Conservation (phyloP, 2,329 filamentous ascomycete genomes). For the Neoarthrinium moseri region DNA sequence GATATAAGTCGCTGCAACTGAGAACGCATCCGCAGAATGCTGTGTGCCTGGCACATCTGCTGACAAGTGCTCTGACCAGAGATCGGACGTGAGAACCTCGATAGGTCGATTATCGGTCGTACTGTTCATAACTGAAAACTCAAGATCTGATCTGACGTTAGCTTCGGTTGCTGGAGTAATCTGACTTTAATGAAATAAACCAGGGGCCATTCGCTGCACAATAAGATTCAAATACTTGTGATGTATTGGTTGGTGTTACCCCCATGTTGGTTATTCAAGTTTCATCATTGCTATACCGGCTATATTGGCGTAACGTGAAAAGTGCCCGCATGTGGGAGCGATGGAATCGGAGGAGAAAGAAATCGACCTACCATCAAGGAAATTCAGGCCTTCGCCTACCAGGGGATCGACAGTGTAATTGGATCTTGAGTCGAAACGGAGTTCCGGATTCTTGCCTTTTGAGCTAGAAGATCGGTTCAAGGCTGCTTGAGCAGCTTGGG, state of each 20-base stretch:
- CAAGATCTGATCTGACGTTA: slow-evolving; percentile 38
- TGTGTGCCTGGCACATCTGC: slow-evolving; percentile 25
- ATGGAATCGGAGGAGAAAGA: too few relatives aligned
- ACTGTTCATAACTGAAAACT: slow-evolving; percentile 39
- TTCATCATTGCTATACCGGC: too few relatives aligned
- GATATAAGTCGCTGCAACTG: slow-evolving; percentile 33
- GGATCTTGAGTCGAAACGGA: slow-evolving; percentile 9
- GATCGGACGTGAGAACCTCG: slow-evolving; percentile 37
- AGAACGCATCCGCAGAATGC: slow-evolving; percentile 29
- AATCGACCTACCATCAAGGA: slow-evolving; percentile 56
- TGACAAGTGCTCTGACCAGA: slow-evolving; percentile 40
- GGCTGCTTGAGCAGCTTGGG: slow-evolving; percentile 16
- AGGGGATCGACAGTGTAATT: slow-evolving; percentile 34
- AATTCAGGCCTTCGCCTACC: slow-evolving; percentile 40
- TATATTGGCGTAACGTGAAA: too few relatives aligned
- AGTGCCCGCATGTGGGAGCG: too few relatives aligned
- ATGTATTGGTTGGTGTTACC: too few relatives aligned
- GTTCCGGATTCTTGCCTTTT: slow-evolving; percentile 43
- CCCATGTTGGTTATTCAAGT: too few relatives aligned
- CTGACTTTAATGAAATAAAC: too few relatives aligned
- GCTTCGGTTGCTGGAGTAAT: neutral
- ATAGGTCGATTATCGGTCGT: slow-evolving; percentile 18
- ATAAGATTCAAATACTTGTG: neutral
- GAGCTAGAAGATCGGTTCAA: slow-evolving; percentile 21
- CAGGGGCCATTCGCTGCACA: too few relatives aligned